These are phyloP conservation scores for Kalanchoe fedtschenkoi DNA, from an alignment of 164 flowering plant genomes.

Conservation along the genomic window DNA sequence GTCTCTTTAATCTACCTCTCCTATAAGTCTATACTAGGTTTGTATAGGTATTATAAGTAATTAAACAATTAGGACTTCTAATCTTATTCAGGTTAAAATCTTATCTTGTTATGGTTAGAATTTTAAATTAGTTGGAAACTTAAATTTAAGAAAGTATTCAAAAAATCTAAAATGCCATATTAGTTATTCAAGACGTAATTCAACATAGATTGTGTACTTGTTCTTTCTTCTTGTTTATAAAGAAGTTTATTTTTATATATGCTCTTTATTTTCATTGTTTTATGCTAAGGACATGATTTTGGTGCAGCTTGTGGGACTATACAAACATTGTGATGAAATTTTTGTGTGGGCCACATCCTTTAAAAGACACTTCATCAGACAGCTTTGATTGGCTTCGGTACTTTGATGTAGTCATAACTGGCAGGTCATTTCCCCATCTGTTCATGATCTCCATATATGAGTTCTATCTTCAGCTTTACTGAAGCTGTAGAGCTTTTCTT, in stretches of 20 bases:
- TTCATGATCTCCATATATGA: background rate
- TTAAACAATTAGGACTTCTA: too few relatives aligned
- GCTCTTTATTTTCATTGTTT: background rate
- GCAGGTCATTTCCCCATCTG: slow-evolving; percentile 48
- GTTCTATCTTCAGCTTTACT: background rate
- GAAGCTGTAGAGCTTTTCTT: background rate
- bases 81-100: too few relatives aligned
- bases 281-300: background rate
- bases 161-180: too few relatives aligned
- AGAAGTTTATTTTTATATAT: background rate
- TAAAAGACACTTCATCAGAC: slow-evolving; percentile 24
- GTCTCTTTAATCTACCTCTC: too few relatives aligned
- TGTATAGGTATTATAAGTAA: too few relatives aligned
- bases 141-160: too few relatives aligned
- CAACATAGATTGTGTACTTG: background rate
- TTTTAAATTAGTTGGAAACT: too few relatives aligned
- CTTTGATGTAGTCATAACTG: slow-evolving; percentile 92
- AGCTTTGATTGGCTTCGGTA: slow-evolving; percentile 79
- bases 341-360: slow-evolving; percentile 43
- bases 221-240: background rate
- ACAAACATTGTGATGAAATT: slow-evolving; percentile 93
- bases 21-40: too few relatives aligned
- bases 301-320: slow-evolving; percentile 94
- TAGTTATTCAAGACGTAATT: too few relatives aligned
- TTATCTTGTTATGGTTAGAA: too few relatives aligned